A percentile compares a stretch with the other conserved stretches of the same genome.
Evolutionary conservation across 1,139 yeast genomes (phyloP).

Genomic region (Blastobotrys ciferrii): DNA sequence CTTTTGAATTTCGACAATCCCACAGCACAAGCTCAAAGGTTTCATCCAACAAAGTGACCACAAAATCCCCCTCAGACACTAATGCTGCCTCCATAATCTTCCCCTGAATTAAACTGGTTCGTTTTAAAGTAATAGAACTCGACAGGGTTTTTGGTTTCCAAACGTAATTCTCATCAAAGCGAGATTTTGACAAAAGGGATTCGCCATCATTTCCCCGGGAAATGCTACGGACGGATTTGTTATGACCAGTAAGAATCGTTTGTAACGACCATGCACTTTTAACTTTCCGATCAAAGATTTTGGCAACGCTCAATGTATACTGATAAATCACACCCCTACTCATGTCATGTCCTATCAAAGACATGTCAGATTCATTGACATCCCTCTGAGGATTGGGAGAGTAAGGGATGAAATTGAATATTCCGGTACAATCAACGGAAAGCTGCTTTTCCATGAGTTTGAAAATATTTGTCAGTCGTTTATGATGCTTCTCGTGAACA

Average conservation of each 20-base stretch:
- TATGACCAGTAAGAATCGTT: conserved; percentile 71
- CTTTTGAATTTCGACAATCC: conserved; percentile 48
- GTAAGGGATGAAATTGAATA: neutral
- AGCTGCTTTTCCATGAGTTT: conserved; percentile 52
- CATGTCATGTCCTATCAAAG: conserved; percentile 54
- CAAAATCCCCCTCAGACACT: conserved; percentile 52
- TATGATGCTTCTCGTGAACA: conserved; percentile 12
- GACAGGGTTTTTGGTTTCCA: conserved; percentile 33
- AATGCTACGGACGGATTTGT: conserved; percentile 69
- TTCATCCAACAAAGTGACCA: conserved; percentile 43
- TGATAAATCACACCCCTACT: conserved; percentile 45
- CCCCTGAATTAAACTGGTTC: conserved; percentile 31
- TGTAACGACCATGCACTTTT: conserved; percentile 12
- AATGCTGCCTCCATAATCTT: conserved; percentile 52
- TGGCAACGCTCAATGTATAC: conserved; percentile 27
- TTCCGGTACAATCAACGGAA: conserved; percentile 46
- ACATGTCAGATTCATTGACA: conserved; percentile 22
- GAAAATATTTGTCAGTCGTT: neutral
- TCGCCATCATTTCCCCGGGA: conserved; percentile 64
- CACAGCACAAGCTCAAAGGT: conserved; percentile 53
- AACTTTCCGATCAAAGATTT: conserved; percentile 9
- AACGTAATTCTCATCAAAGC: conserved; percentile 36
- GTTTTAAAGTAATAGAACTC: conserved; percentile 30
- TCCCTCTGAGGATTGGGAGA: conserved; percentile 5
- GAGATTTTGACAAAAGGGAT: conserved; percentile 47